These are phyloP conservation scores for Xerophyta viscosa DNA, from an alignment of 106 monocot species.

Conservation along the genomic window DNA sequence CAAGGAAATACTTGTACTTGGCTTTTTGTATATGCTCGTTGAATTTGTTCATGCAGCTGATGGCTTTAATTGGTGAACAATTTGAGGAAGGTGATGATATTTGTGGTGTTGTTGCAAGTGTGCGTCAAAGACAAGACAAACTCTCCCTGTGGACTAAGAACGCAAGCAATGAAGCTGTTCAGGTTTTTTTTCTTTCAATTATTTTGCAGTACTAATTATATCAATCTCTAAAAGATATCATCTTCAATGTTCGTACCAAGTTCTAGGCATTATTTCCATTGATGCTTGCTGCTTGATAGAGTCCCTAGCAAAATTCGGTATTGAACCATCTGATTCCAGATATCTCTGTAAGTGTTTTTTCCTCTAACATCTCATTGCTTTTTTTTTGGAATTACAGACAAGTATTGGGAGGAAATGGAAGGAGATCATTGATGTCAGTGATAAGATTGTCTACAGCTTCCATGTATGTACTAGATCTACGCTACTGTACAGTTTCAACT, in stretches of 20 bases:
- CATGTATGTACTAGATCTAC: slow-evolving; percentile 46
- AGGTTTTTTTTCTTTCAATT: slow-evolving; percentile 36
- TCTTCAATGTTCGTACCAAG: background rate
- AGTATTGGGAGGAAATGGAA: slow-evolving; percentile 97
- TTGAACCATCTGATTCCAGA: no score
- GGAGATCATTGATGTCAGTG: slow-evolving; percentile 58
- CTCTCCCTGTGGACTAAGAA: slow-evolving; percentile 85
- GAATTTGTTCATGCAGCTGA: slow-evolving; percentile 45
- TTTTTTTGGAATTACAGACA: slow-evolving; percentile 30
- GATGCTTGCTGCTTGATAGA: no score
- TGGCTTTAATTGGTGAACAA: slow-evolving; percentile 98
- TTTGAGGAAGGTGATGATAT: slow-evolving; percentile 94
- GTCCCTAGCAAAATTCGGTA: no score
- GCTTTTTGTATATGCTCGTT: no score
- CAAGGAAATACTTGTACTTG: no score
- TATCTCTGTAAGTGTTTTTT: background rate
- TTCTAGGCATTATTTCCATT: no score
- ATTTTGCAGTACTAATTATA: background rate
- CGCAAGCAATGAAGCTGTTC: slow-evolving; percentile 96
- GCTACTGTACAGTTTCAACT: background rate
- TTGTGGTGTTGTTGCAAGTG: slow-evolving; percentile 93
- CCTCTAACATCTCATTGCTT: background rate
- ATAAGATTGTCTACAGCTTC: slow-evolving; percentile 67
- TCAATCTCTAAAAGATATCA: background rate
- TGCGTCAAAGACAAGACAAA: slow-evolving; percentile 84